phyloP scores from a whole-genome alignment of 2,329 filamentous ascomycete species.

The Periconia sp. region DNA sequence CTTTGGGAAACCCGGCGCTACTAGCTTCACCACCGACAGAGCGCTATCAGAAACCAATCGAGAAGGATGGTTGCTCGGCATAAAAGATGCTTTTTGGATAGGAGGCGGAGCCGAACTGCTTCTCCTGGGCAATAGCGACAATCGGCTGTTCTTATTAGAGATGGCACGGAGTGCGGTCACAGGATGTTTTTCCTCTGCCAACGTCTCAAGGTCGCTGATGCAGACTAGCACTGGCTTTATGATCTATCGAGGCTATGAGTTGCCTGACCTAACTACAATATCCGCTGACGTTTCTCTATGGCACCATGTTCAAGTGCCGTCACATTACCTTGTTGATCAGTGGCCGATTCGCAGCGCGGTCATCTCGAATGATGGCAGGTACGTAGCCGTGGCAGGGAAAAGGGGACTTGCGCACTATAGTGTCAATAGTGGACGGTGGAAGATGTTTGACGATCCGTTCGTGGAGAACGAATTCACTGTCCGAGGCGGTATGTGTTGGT shows the following conservation, averaged over 20 bases:
- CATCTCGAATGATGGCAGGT: conserved; percentile 89
- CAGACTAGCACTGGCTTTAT: conserved; percentile 89
- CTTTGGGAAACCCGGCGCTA: conserved; percentile 87
- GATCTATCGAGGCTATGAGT: conserved; percentile 91
- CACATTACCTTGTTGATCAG: conserved; percentile 84
- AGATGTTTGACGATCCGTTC: conserved; percentile 81
- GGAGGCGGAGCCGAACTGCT: conserved; percentile 87
- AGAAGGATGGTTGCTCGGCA: conserved; percentile 84
- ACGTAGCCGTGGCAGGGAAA: conserved; percentile 93
- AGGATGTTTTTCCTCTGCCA: conserved; percentile 88
- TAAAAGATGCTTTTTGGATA: conserved; percentile 82
- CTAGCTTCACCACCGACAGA: conserved; percentile 77
- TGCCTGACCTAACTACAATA: conserved; percentile 87
- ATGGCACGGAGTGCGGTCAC: conserved; percentile 94
- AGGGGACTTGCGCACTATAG: conserved; percentile 95
- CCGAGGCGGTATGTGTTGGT: conserved; percentile 97
- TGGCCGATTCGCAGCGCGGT: conserved; percentile 91
- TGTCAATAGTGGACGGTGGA: conserved; percentile 92
- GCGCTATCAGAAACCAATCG: conserved; percentile 69
- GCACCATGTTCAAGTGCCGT: conserved; percentile 88
- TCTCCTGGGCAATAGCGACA: conserved; percentile 72
- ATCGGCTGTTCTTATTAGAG: conserved; percentile 84
- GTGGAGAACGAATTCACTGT: conserved; percentile 92
- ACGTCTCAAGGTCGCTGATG: conserved; percentile 85
- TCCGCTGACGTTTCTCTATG: conserved; percentile 93